Conservation (phyloP, 1,139 yeast species). For the Yamadazyma dendronema region DNA sequence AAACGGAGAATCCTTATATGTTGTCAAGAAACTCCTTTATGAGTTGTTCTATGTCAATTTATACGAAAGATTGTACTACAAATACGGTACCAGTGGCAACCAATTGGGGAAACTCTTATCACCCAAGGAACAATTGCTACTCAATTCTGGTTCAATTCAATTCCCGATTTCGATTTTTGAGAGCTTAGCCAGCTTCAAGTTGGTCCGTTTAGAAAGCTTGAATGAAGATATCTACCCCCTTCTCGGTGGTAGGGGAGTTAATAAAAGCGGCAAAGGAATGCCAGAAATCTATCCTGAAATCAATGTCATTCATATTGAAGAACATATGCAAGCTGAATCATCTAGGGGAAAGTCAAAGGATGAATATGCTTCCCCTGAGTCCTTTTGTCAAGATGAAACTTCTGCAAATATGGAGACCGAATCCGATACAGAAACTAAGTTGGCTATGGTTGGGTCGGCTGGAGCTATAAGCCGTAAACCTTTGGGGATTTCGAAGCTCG, state of each 20-base stretch:
- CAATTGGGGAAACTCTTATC: not conserved
- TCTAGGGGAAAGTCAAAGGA: too few relatives aligned
- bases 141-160: not conserved
- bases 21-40: constrained; percentile 11
- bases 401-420: too few relatives aligned
- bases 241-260: not conserved
- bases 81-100: not conserved
- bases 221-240: not conserved
- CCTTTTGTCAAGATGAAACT: too few relatives aligned
- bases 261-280: too few relatives aligned
- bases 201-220: not conserved
- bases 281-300: not conserved
- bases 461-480: too few relatives aligned
- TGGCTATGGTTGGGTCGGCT: too few relatives aligned
- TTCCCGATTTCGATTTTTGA: not conserved
- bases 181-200: not conserved
- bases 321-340: too few relatives aligned
- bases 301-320: too few relatives aligned
- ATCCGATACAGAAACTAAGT: too few relatives aligned
- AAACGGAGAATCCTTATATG: constrained; percentile 3
- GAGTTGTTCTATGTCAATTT: constrained; percentile 30
- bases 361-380: too few relatives aligned
- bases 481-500: too few relatives aligned
- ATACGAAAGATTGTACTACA: constrained; percentile 25
- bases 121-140: not conserved